Evolutionary conservation across 2,329 filamentous ascomycete species (phyloP).

Genomic region (Atkinsonella hypoxylon): DNA sequence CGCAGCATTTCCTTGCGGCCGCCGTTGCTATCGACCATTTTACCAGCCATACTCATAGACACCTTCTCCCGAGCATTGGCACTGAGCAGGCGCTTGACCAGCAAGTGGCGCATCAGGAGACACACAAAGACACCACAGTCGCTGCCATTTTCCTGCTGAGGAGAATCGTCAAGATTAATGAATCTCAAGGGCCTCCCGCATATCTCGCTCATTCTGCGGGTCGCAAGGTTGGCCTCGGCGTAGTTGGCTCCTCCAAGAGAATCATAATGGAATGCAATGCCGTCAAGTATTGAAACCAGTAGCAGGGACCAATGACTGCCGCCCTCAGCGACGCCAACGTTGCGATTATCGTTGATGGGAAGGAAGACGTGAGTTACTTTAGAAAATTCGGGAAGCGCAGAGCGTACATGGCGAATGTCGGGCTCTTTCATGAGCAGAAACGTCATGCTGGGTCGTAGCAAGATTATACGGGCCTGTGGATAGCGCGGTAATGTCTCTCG

Average conservation of each 20-base stretch:
- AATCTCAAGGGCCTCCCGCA: slow-evolving; percentile 59
- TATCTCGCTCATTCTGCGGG: slow-evolving; percentile 56
- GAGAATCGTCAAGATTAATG: slow-evolving; percentile 71
- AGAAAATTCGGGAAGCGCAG: slow-evolving; percentile 69
- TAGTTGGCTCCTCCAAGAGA: slow-evolving; percentile 67
- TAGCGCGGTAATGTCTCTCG: slow-evolving; percentile 72
- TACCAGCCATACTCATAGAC: slow-evolving; percentile 84
- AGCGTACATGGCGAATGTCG: slow-evolving; percentile 41
- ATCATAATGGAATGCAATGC: slow-evolving; percentile 94
- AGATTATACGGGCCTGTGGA: slow-evolving; percentile 73
- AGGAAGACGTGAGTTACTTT: slow-evolving; percentile 87
- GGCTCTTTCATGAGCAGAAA: slow-evolving; percentile 75
- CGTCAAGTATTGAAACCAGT: slow-evolving; percentile 77
- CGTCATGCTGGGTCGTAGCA: slow-evolving; percentile 85
- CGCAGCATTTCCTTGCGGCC: slow-evolving; percentile 84
- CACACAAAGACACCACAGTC: slow-evolving; percentile 97
- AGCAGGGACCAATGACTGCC: slow-evolving; percentile 93
- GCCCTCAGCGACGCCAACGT: slow-evolving; percentile 67
- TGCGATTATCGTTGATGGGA: slow-evolving; percentile 81
- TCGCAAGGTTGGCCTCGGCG: slow-evolving; percentile 57
- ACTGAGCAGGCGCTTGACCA: slow-evolving; percentile 69
- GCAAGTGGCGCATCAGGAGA: slow-evolving; percentile 85
- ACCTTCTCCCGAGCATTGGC: slow-evolving; percentile 77
- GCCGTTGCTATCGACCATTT: slow-evolving; percentile 66
- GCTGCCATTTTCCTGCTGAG: slow-evolving; percentile 82